Base-by-base conservation (phyloP, 1,139 yeast species). In the Protomyces lactucae-debilis region DNA sequence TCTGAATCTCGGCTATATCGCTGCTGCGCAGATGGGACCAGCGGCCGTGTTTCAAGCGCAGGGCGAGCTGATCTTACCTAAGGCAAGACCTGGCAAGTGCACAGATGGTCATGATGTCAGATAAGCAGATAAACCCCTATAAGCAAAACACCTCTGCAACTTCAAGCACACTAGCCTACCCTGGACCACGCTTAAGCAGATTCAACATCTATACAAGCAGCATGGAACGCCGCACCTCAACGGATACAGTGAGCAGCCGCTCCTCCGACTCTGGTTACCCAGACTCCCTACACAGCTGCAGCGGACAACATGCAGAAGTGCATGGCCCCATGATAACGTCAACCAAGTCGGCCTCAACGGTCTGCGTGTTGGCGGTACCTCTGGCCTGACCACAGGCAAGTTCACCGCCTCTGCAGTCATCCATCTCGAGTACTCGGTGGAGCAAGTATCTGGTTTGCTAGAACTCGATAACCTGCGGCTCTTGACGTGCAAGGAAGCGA, bases 361-460 rank as follows among this genome's bases (percentile, higher is more conserved):
- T 54, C 59, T 60, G 40, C 59, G 59, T 10, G 37, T 53, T 14
- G 64, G 64, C 10, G 64, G 64, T 37, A 55, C 51, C 40, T 21
- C 59, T 32, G 64, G 64, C 18, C 59, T 60, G 8, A 51, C 54
- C 55, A 60, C 64, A 14, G 64, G 64, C 16, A 54, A 46, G 51
- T 60, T 60, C 39, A 55, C 59, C n/a, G 64, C 64, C 14, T 40
- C 53, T n/a, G 64, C 64, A 3, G 51, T 60, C 37, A 54, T 60
- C n/a, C 59, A 54, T 43, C 45, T 60, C 40, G 45, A 48, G 55
- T 60, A 60, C 43, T 45, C 54, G 40, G 59, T 60, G 32, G 59
- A 60, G n/a, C 55, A 55, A 53, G 55, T 56, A 6, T 45, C 45
- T n/a, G 51, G 55, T 39, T 52, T 60, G 28, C 48, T 60, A 32